Evolutionary conservation across 2,329 filamentous ascomycete species (phyloP).

Genomic region (Colletotrichum tofieldiae): DNA sequence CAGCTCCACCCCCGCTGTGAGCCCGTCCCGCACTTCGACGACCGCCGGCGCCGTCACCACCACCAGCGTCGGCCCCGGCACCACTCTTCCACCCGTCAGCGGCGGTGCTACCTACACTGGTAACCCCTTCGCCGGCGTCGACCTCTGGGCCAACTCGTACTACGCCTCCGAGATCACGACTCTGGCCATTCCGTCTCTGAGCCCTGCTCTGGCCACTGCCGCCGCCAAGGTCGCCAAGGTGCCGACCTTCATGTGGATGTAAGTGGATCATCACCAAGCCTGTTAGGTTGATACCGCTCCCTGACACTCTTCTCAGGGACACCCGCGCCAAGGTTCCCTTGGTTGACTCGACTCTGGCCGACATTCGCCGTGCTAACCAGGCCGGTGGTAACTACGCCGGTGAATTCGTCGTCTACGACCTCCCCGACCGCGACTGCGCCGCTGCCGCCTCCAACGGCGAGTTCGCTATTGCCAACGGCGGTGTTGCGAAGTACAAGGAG

Average conservation of each 20-base stretch:
- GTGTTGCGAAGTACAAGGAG: constrained; percentile 67
- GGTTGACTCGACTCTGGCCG: constrained; percentile 62
- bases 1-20: constrained; percentile 45
- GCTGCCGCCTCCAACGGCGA: constrained; percentile 72
- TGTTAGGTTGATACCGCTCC: constrained; percentile 27
- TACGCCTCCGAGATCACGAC: constrained; percentile 69
- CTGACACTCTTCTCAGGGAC: constrained; percentile 57
- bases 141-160: constrained; percentile 68
- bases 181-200: constrained; percentile 74
- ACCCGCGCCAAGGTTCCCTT: constrained; percentile 64
- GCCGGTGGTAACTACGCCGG: constrained; percentile 60
- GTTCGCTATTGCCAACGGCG: constrained; percentile 65
- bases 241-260: constrained; percentile 69
- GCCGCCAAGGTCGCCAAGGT: constrained; percentile 67
- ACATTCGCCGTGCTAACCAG: constrained; percentile 58
- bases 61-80: constrained; percentile 45
- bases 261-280: constrained; percentile 45
- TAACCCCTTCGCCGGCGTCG: constrained; percentile 68
- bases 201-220: constrained; percentile 67
- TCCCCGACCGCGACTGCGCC: constrained; percentile 72
- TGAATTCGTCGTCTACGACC: constrained; percentile 70
- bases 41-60: constrained; percentile 42
- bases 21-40: constrained; percentile 59
- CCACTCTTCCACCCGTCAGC: constrained; percentile 49
- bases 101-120: constrained; percentile 63